phyloP scores from a whole-genome alignment of 441 rosid species.

The Adansonia grandidieri region DNA sequence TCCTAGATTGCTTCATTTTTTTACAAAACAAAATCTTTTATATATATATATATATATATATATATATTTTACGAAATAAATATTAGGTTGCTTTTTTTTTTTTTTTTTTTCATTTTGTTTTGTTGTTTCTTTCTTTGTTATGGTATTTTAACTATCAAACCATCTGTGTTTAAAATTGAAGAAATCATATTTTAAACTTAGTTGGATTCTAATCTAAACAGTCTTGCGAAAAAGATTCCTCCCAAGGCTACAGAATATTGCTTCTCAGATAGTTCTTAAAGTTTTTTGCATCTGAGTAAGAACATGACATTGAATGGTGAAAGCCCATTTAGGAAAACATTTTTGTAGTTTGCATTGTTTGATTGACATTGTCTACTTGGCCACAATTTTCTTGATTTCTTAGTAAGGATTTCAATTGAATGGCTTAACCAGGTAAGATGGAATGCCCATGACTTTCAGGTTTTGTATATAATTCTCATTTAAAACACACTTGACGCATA shows the following conservation, averaged over 20 bases:
- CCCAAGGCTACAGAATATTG: not conserved
- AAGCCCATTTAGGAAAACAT: not conserved
- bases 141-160: not conserved
- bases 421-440: not conserved
- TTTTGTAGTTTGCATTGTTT: not conserved
- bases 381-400: not conserved
- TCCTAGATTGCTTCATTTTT: not conserved
- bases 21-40: too few relatives aligned
- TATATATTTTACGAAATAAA: too few relatives aligned
- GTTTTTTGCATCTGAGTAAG: not conserved
- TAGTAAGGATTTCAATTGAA: not conserved
- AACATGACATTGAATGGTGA: not conserved
- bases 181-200: not conserved
- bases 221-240: not conserved
- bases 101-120: too few relatives aligned
- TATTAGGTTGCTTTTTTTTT: too few relatives aligned
- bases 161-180: not conserved
- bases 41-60: too few relatives aligned
- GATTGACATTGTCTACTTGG: not conserved
- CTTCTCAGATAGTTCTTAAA: not conserved
- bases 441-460: not conserved
- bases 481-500: not conserved
- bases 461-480: not conserved
- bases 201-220: not conserved
- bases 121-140: not conserved